phyloP scores from a whole-genome alignment of 805 yeast species.

The Cyberlindnera mycetangii region DNA sequence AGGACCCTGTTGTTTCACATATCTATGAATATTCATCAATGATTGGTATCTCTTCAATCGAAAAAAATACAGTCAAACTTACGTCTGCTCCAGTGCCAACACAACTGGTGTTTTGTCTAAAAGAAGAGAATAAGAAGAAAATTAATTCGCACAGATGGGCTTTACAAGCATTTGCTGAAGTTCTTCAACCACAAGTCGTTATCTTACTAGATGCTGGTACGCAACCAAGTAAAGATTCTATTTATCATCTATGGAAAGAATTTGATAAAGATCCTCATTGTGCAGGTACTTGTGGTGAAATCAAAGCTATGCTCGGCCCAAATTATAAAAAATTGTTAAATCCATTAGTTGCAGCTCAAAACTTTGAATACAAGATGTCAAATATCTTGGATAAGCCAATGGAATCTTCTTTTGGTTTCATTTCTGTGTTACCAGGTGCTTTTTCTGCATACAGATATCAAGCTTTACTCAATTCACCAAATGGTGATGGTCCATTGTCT shows the following conservation, averaged over 20 bases:
- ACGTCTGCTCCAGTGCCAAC: conserved; percentile 74
- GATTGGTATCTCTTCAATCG: conserved; percentile 74
- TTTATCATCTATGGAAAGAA: conserved; percentile 86
- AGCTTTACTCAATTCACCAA: conserved; percentile 63
- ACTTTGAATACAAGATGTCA: conserved; percentile 94
- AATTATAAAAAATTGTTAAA: conserved; percentile 55
- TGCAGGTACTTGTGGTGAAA: conserved; percentile 98
- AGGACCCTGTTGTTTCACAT: conserved; percentile 77
- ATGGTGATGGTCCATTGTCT: conserved; percentile 82
- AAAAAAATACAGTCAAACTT: conserved; percentile 61
- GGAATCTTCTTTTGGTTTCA: conserved; percentile 92
- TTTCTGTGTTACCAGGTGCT: conserved; percentile 94
- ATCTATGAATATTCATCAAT: conserved; percentile 91
- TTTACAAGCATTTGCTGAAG: conserved; percentile 85
- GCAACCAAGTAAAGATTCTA: conserved; percentile 78
- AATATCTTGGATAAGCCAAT: conserved; percentile 94
- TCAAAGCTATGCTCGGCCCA: conserved; percentile 77
- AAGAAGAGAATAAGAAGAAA: conserved; percentile 84
- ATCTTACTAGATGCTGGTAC: conserved; percentile 93
- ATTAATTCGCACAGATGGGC: conserved; percentile 98
- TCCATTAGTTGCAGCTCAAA: conserved; percentile 94
- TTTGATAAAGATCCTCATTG: conserved; percentile 73
- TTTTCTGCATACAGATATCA: conserved; percentile 89
- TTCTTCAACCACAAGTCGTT: conserved; percentile 77
- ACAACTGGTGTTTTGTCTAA: conserved; percentile 84